phyloP scores from a whole-genome alignment of 2,329 filamentous ascomycete genomes.

The Clarireedia hainanense region DNA sequence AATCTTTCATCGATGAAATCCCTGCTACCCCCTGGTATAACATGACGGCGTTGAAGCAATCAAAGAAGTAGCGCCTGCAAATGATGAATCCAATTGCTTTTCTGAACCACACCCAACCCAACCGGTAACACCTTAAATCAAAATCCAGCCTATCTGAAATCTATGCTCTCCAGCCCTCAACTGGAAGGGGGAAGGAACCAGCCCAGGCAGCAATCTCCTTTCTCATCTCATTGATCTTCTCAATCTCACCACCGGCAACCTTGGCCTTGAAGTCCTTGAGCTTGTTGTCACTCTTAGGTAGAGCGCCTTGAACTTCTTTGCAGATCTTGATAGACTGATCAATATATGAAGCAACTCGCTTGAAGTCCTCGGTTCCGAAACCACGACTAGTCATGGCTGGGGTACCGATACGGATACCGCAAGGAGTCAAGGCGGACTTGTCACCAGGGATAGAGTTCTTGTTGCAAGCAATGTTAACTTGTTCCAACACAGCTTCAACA shows the following conservation, averaged over 20 bases:
- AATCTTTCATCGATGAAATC: constrained; percentile 2
- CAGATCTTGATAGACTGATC: constrained; percentile 81
- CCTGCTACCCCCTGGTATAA: constrained; percentile 10
- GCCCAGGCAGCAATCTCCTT: constrained; percentile 89
- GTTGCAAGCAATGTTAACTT: constrained; percentile 98
- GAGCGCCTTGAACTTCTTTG: constrained; percentile 73
- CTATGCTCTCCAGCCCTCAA: constrained; percentile 57
- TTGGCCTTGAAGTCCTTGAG: constrained; percentile 99
- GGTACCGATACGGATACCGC: constrained; percentile 90
- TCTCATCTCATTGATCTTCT: constrained; percentile 76
- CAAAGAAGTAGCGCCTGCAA: constrained; percentile 15
- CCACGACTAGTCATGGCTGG: constrained; percentile 97
- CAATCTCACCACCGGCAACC: constrained; percentile 69
- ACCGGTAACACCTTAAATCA: constrained; percentile 15
- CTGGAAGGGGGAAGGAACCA: constrained; percentile 83
- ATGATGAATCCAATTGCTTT: constrained; percentile 12
- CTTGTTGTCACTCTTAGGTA: constrained; percentile 98
- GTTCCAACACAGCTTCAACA: constrained; percentile 91
- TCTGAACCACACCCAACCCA: constrained; percentile 10
- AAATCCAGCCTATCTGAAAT: constrained; percentile 9
- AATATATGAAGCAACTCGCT: constrained; percentile 83
- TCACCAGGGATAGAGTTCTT: constrained; percentile 98
- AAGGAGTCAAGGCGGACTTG: constrained; percentile 91
- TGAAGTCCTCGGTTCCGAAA: constrained; percentile 87
- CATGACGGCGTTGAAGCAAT: constrained; percentile 24